phyloP scores from a whole-genome alignment of 495 filamentous ascomycete genomes.

The Penicillium manginii region DNA sequence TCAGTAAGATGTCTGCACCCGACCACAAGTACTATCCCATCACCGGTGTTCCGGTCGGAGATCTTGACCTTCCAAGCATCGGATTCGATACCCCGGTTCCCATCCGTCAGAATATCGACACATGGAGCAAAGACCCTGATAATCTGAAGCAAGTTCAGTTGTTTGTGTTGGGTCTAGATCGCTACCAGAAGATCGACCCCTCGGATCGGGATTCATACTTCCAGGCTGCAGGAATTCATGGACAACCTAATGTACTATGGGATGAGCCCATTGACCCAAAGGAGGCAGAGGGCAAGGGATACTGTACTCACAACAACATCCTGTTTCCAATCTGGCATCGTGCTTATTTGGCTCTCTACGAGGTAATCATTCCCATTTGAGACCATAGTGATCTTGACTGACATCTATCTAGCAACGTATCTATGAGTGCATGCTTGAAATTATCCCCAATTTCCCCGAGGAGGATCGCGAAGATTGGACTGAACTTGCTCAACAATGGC shows the following conservation, averaged over 20 bases:
- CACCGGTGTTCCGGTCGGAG: slow-evolving; percentile 5
- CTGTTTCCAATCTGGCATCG: slow-evolving; percentile 54
- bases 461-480: slow-evolving; percentile 26
- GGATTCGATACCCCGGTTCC: slow-evolving; percentile 1
- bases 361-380: slow-evolving; percentile 38
- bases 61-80: background rate
- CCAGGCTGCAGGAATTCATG: slow-evolving; percentile 48
- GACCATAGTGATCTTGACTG: slow-evolving; percentile 13
- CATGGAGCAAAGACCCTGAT: slow-evolving; percentile 11
- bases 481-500: slow-evolving; percentile 51
- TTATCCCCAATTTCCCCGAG: slow-evolving; percentile 29
- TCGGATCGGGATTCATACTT: slow-evolving; percentile 30
- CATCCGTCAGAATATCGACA: slow-evolving; percentile 19
- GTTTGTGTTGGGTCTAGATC: slow-evolving; percentile 32
- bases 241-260: slow-evolving; percentile 46
- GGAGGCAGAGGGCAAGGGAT: slow-evolving; percentile 30
- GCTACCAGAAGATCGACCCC: slow-evolving; percentile 28
- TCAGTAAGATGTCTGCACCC: background rate
- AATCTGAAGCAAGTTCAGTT: slow-evolving; percentile 34
- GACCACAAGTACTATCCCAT: slow-evolving; percentile 13
- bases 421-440: slow-evolving; percentile 30
- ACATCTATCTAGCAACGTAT: slow-evolving; percentile 24
- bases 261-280: slow-evolving; percentile 29
- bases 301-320: slow-evolving; percentile 36
- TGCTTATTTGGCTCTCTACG: slow-evolving; percentile 50